Evolutionary conservation across 495 filamentous ascomycete species (phyloP).

Genomic region (Pyrenula aspistea): DNA sequence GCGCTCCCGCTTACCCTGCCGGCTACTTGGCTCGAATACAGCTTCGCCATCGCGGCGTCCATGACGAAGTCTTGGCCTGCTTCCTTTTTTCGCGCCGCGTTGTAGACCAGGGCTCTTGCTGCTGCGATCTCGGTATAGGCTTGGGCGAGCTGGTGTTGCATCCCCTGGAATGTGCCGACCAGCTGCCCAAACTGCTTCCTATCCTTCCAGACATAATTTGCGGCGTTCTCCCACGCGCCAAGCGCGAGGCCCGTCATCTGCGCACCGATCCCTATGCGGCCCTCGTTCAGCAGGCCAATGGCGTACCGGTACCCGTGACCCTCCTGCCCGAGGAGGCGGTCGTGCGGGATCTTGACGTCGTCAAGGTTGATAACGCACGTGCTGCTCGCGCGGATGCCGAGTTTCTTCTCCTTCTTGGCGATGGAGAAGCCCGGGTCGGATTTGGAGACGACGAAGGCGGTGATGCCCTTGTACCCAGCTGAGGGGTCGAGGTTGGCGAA

Average conservation of each 20-base stretch:
- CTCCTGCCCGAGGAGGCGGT: conserved; percentile 75
- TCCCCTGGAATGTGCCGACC: conserved; percentile 93
- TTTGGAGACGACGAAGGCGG: conserved; percentile 91
- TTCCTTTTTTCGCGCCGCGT: conserved; percentile 96
- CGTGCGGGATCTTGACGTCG: conserved; percentile 80
- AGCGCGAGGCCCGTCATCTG: conserved; percentile 98
- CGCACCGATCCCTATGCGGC: conserved; percentile 92
- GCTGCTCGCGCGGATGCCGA: conserved; percentile 88
- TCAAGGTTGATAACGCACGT: conserved; percentile 98
- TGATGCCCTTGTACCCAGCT: conserved; percentile 91
- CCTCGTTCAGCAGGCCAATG: conserved; percentile 93
- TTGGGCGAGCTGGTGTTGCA: conserved; percentile 98
- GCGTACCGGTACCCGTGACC: conserved; percentile 97
- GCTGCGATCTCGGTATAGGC: conserved; percentile 88
- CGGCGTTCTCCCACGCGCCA: conserved; percentile 93
- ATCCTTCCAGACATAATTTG: conserved; percentile 90
- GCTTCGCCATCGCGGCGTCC: conserved; percentile 97
- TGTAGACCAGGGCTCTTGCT: conserved; percentile 86
- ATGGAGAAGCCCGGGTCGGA: conserved; percentile 80
- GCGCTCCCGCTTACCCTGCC: conserved; percentile 75
- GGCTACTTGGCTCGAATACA: conserved; percentile 88
- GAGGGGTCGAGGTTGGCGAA: conserved; percentile 88
- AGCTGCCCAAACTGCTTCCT: conserved; percentile 90
- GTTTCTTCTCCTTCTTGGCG: conserved; percentile 99
- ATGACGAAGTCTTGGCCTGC: conserved; percentile 86